Base-by-base conservation (phyloP, 2,329 filamentous ascomycete genomes). In the Gaeumannomyces sp. region DNA sequence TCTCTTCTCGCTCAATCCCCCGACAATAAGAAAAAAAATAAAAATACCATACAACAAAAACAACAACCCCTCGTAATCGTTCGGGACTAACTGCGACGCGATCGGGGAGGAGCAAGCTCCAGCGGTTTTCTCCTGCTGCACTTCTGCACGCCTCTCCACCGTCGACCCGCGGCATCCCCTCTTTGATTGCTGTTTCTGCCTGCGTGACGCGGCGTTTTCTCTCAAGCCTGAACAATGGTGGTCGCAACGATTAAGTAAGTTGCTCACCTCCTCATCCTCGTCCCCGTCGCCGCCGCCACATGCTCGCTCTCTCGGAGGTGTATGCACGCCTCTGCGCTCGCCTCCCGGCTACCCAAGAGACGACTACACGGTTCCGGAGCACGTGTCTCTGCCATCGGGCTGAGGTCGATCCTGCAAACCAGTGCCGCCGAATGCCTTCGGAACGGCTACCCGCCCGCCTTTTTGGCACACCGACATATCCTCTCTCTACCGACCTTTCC, bases 191-290 rank as follows among this genome's bases (percentile, higher is more conserved):
- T 59, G 57, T 33, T 35, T 50, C 31, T 63, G 56, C 62, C 53
- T 35, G 56, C 60, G 28, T 50, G 38, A 62, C 57, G 38, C 35
- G 11, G 61, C 61, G 50, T 31, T 57, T 28, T 27, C 50, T 19
- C 53, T 25, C 61, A 29, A 29, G 27, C 29, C 19, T 77, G 73
- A 76, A 83, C 79, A 76, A 84, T 85, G 80, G 83, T 85, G 73
- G 83, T 86, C 77, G 83, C 84, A 80, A 87, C 84, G 72, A 87
- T 87, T 78, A 87, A 87, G 84, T 87, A 78, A 74, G 84, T 69
- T 67, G 68, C 63, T 66, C 68, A 68, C 68, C 67, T 67, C 67
- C 61, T 65, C 67, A 59, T 53, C 64, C 60, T 60, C 60, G 63
- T 57, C 61, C 63, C 16, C 38, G 38, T 50, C 38, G 38, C 45